A percentile compares a stretch with the other conserved stretches of the same genome.
Evolutionary conservation across 306 rosid species (phyloP).

Genomic region (Vigna mungo): DNA sequence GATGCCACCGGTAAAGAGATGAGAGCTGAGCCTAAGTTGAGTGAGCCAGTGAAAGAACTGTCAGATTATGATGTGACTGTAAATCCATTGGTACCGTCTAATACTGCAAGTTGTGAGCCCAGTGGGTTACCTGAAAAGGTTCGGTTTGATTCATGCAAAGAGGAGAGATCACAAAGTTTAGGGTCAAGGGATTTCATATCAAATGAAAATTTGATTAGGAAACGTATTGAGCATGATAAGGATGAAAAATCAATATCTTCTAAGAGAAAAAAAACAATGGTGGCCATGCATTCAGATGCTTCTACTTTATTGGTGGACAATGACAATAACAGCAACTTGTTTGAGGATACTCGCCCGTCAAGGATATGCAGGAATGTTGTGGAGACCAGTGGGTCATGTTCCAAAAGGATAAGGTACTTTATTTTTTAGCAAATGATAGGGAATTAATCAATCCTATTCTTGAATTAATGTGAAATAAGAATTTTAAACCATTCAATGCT

Average conservation of each 20-base stretch:
- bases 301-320: constrained; percentile 48
- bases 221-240: constrained; percentile 36
- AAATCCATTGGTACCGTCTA: constrained; percentile 11
- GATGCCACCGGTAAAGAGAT: constrained; percentile 27
- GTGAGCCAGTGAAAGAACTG: constrained; percentile 24
- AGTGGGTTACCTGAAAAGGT: constrained; percentile 42
- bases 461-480: constrained; percentile 13
- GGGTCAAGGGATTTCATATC: constrained; percentile 30
- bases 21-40: constrained; percentile 38
- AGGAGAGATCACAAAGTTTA: constrained; percentile 39
- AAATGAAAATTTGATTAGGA: constrained; percentile 41
- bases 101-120: constrained; percentile 27
- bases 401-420: constrained; percentile 68
- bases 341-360: constrained; percentile 43
- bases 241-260: constrained; percentile 46
- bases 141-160: constrained; percentile 30
- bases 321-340: constrained; percentile 40
- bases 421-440: constrained; percentile 35
- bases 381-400: constrained; percentile 52
- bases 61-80: constrained; percentile 10
- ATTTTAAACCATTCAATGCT: not conserved
- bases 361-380: constrained; percentile 42
- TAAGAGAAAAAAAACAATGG: constrained; percentile 56
- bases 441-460: constrained; percentile 3
- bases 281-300: constrained; percentile 49